A percentile compares a stretch with the other conserved stretches of the same genome.
These are phyloP conservation scores for Nemania abortiva DNA, from an alignment of 2,329 filamentous ascomycete species.

Conservation along the genomic window DNA sequence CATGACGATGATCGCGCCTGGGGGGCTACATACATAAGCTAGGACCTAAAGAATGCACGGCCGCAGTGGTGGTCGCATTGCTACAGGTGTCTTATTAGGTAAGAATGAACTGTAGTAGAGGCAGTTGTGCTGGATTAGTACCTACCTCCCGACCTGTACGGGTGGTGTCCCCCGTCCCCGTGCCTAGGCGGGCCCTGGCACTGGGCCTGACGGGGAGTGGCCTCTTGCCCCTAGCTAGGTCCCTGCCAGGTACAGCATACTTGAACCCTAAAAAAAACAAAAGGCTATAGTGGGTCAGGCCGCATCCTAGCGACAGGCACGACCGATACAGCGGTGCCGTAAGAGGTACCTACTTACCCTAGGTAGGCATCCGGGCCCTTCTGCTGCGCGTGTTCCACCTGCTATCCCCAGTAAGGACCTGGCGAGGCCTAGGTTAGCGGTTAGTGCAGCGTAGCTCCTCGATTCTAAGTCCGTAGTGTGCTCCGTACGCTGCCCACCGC, in stretches of 20 bases:
- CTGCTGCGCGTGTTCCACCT: conserved; percentile 21
- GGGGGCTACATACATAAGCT: conserved; percentile 7
- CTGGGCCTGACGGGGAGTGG: conserved; percentile 17
- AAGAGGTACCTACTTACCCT: conserved; percentile 24
- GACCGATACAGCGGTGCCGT: conserved; percentile 31
- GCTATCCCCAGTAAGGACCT: conserved; percentile 19
- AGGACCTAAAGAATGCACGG: neutral
- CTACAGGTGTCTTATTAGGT: conserved; percentile 20
- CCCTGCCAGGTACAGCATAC: conserved; percentile 17
- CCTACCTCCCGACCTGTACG: neutral
- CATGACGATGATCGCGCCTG: conserved; percentile 24
- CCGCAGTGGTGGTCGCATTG: conserved; percentile 4
- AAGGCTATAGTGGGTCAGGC: conserved; percentile 23
- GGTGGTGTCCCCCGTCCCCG: neutral
- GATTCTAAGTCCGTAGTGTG: conserved; percentile 19
- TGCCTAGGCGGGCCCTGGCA: conserved; percentile 15
- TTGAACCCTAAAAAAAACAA: conserved; percentile 12
- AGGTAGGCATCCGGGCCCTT: conserved; percentile 21
- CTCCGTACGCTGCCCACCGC: conserved; percentile 30
- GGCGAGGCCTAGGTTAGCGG: conserved; percentile 14
- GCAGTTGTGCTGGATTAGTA: neutral
- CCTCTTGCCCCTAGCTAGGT: neutral
- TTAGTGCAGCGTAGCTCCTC: conserved; percentile 9
- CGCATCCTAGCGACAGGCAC: conserved; percentile 20
- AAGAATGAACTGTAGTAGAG: neutral